A percentile compares a stretch with the other conserved stretches of the same genome.
Conservation (phyloP, 495 filamentous ascomycete genomes). For the Pyronema omphalodes region DNA sequence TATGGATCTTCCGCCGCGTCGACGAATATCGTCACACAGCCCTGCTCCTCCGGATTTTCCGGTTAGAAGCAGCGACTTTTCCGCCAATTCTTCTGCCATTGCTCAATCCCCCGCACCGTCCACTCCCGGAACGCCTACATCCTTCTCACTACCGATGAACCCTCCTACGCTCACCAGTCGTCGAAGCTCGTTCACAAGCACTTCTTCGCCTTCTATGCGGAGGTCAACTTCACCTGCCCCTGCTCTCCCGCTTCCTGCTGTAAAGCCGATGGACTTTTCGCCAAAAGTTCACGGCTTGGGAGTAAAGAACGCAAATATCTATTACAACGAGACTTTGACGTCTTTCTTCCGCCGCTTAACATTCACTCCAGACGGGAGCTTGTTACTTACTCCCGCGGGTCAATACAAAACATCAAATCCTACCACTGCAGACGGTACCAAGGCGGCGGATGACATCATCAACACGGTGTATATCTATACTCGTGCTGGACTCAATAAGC, state of each 20-base stretch:
- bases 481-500: constrained; percentile 86
- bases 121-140: constrained; percentile 85
- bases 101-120: constrained; percentile 68
- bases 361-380: constrained; percentile 86
- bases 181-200: constrained; percentile 66
- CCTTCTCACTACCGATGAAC: constrained; percentile 86
- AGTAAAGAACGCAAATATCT: constrained; percentile 70
- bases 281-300: constrained; percentile 54
- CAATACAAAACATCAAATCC: constrained; percentile 76
- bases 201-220: constrained; percentile 59
- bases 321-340: constrained; percentile 92
- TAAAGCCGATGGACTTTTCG: constrained; percentile 84
- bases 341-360: constrained; percentile 93
- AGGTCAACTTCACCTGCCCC: constrained; percentile 90
- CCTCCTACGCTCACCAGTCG: constrained; percentile 82
- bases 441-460: constrained; percentile 63
- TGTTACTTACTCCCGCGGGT: constrained; percentile 88
- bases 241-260: constrained; percentile 72
- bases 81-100: constrained; percentile 12
- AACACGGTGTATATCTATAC: constrained; percentile 99
- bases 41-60: constrained; percentile 71
- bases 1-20: constrained; percentile 62
- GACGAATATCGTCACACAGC: constrained; percentile 79
- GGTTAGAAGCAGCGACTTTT: constrained; percentile 26
- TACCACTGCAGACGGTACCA: constrained; percentile 44